Evolutionary conservation across 192 early-diverging fungal genomes (phyloP).

Genomic region (Coemansia sp.): DNA sequence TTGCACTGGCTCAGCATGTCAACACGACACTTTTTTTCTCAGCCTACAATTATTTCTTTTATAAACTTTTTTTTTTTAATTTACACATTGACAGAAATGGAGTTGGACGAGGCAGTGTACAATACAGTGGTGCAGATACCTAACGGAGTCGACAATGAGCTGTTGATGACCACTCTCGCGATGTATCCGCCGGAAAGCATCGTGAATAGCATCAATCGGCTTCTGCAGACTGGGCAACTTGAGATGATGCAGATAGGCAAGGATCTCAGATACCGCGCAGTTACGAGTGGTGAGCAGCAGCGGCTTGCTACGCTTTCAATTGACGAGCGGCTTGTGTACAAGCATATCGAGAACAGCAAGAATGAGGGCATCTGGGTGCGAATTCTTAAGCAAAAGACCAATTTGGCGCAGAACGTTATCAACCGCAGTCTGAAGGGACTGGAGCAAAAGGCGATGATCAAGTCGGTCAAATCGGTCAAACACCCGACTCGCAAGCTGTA

Average conservation of each 20-base stretch:
- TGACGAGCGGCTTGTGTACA: conserved; percentile 79
- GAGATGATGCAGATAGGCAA: conserved; percentile 41
- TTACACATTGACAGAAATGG: conserved; percentile 1
- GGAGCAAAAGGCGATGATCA: conserved; percentile 79
- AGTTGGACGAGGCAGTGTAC: conserved; percentile 22
- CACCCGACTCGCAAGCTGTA: conserved; percentile 85
- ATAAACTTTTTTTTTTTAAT: conserved; percentile 5
- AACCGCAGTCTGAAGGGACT: conserved; percentile 73
- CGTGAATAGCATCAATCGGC: conserved; percentile 40
- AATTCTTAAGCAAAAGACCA: conserved; percentile 75
- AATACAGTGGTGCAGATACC: conserved; percentile 11
- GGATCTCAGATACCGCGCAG: conserved; percentile 25
- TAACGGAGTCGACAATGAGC: conserved; percentile 21
- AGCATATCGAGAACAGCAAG: conserved; percentile 73
- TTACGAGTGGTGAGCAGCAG: conserved; percentile 20
- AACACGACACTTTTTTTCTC: not conserved
- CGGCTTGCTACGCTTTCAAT: conserved; percentile 57
- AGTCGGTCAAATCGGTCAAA: conserved; percentile 88
- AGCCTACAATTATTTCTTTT: conserved; percentile 3
- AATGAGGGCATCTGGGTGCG: conserved; percentile 85
- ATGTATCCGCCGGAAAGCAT: conserved; percentile 16
- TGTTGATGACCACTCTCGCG: conserved; percentile 13
- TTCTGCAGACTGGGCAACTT: conserved; percentile 21
- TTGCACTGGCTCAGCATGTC: not conserved
- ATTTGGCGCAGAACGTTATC: conserved; percentile 70